Conservation (phyloP, 148 eudicot genomes). For the Fallopia convolvulus region DNA sequence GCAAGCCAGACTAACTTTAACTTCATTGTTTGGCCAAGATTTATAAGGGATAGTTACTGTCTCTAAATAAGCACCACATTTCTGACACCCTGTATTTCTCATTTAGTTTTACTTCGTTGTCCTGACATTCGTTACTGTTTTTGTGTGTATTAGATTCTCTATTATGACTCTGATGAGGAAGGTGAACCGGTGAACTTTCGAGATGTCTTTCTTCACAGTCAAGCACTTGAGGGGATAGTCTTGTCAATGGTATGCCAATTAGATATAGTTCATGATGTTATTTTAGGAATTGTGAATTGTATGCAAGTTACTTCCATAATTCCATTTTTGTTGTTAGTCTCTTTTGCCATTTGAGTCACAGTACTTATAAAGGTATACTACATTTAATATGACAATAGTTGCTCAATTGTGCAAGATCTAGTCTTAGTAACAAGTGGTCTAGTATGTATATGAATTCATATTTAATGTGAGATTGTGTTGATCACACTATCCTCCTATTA, state of each 20-base stretch:
- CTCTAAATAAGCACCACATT: background rate
- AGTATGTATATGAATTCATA: no score
- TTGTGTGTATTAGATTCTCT: constrained; percentile 49
- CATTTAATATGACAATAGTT: background rate
- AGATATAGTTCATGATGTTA: background rate
- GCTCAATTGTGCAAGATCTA: background rate
- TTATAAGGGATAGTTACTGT: background rate
- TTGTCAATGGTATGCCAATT: constrained; percentile 70
- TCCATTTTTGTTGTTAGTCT: background rate
- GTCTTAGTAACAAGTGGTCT: background rate
- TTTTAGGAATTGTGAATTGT: background rate
- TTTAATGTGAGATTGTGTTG: background rate
- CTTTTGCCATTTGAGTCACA: background rate
- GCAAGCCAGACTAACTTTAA: background rate
- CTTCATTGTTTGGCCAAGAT: background rate
- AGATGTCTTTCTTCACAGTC: constrained; percentile 89
- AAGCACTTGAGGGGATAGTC: constrained; percentile 94
- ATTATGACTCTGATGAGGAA: constrained; percentile 77
- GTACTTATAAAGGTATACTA: background rate
- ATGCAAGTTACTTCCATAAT: background rate
- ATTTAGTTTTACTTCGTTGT: background rate
- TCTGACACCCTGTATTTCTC: background rate
- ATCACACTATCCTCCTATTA: background rate
- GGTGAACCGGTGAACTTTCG: constrained; percentile 85
- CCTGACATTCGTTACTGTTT: constrained; percentile 15